phyloP scores from a whole-genome alignment of 164 flowering plant genomes.

The Berberis vulgaris region DNA sequence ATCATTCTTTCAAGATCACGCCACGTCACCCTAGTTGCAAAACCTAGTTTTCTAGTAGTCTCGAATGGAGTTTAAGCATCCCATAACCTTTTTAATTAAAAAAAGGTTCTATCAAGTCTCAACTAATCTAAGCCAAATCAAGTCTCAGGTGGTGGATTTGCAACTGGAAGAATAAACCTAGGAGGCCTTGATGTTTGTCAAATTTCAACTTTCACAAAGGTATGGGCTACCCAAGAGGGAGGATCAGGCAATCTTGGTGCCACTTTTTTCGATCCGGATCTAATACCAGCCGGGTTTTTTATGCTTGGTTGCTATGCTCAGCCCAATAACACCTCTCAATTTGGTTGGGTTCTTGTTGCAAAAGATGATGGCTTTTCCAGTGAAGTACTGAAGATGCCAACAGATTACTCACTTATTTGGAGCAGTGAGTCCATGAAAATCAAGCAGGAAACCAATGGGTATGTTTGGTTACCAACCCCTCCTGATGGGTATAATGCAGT shows the following conservation, averaged over 20 bases:
- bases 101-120: too few species aligned
- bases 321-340: constrained; percentile 54
- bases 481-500: constrained; percentile 59
- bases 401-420: constrained; percentile 65
- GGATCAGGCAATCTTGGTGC: constrained; percentile 64
- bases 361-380: constrained; percentile 20
- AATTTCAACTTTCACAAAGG: constrained; percentile 44
- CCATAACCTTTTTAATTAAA: background rate
- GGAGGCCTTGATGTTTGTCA: constrained; percentile 62
- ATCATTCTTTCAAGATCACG: too few species aligned
- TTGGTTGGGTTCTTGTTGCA: constrained; percentile 59
- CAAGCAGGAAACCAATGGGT: constrained; percentile 45
- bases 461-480: constrained; percentile 64
- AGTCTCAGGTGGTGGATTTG: constrained; percentile 57
- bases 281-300: constrained; percentile 53
- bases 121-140: constrained; percentile 3
- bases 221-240: constrained; percentile 66
- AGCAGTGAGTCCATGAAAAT: constrained; percentile 45
- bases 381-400: constrained; percentile 31
- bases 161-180: constrained; percentile 54
- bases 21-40: too few species aligned
- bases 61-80: background rate
- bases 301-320: constrained; percentile 70
- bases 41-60: too few species aligned
- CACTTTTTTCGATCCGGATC: constrained; percentile 57